Base-by-base conservation (phyloP, 1,284 basidiomycete genomes). In the Heterobasidion annosum region DNA sequence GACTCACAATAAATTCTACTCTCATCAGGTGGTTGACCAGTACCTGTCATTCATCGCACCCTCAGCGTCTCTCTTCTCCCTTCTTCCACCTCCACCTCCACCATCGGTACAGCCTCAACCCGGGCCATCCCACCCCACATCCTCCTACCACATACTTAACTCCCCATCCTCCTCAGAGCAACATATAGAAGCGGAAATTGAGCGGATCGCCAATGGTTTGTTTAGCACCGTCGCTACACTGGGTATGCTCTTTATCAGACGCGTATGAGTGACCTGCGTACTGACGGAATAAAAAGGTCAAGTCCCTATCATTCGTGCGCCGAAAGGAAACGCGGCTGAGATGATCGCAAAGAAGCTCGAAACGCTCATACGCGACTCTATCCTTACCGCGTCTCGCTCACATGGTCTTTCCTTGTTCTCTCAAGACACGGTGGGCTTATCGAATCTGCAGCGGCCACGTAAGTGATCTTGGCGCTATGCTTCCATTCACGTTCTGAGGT, bases 291-390 rank as follows among this genome's bases (percentile, higher is more conserved):
- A 46, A n/a, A 18, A 46, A 93, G 93, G 91, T 1, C 89, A 92
- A 60, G 87, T 98, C 7, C 97, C 97, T 5, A 90, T 97, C 65
- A 98, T 99, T 58, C 87, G 97, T 34, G 90, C 91, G 56, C 97
- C 97, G 3, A 77, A 88, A 64, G 96, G 96, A 0, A 98, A 98
- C 68, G 97, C 97, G 2, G 96, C 96, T 16, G 97, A 99, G 70
- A 97, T 98, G 90, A 88, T 99, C 1, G 94, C 95, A 1, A 88
- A 94, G 68, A 98, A 93, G 68, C 77, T 99, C 6, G 97, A 99
- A 64, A 81, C 84, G 32, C 94, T 93, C 70, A 87, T 99, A 60
- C 78, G 95, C 50, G 95, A 99, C 65, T 93, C 94, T 52, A 77
- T 94, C n/a, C 76, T 96, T 25, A 86, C 87, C 7, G 82, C 92